Evolutionary conservation across 2,329 filamentous ascomycete genomes (phyloP), one percentile per base, ranked within the genome.

Genomic region (Geoglossum cookeanum): DNA sequence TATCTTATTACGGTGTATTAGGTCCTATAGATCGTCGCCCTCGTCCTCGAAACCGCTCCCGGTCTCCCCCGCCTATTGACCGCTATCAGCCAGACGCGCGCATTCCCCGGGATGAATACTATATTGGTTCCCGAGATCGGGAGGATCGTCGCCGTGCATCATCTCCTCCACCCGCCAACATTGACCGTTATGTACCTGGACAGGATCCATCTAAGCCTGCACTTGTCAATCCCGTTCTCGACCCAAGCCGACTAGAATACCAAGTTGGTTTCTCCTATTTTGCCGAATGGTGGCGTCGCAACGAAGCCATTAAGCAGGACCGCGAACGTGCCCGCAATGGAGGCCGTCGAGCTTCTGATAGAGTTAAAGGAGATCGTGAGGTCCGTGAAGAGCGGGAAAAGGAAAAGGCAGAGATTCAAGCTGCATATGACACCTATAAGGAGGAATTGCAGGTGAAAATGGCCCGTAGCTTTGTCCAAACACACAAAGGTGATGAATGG

Each of bases 401-500:
- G 66, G 86, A 91, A 68, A 84, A 87, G 67, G 79, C 80, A 55
- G 84, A 80, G 68, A 91, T 91, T 27, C 86, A 91, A 63, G 74
- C 75, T 27, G 79, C 79, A 2, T 84, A 84, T 60, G 80, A 83
- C 63, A 68, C 74, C 45, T 84, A 84, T 71, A 84, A 84, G 66
- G 76, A 78, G 63, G 79, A 81, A 59, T 71, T 83, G 9, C 80
- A 83, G 62, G 72, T 80, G 39, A 78, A 78, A 62, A 91, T 95
- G 84, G 90, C 92, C 0, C 83, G 89, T 62, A 76, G 79, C 0
- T 98, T 98, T 67, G 92, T 98, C 47, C 80, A 84, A 55, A 85
- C 89, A 64, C 92, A 98, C 71, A 95, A 94, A 68, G 82, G 83
- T 48, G 92, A 98, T 68, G 91, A 98, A 67, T 98, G 92, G 92